A percentile compares a stretch with the other conserved stretches of the same genome.
Evolutionary conservation across 73 alveolate genomes (phyloP).

Genomic region (Paramecium pentaurelia): DNA sequence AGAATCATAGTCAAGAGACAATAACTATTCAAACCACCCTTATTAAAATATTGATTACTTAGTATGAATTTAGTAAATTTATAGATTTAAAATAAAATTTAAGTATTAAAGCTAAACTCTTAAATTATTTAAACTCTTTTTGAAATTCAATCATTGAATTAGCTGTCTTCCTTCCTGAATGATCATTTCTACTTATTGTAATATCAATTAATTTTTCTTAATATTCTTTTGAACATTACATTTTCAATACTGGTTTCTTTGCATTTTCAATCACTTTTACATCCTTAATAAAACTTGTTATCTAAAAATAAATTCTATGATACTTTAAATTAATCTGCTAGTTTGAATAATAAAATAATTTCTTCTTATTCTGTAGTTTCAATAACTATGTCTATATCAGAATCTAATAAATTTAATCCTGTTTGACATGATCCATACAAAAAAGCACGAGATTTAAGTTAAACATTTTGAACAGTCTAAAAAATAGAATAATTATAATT

Average conservation of each 20-base stretch:
- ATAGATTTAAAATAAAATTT: constrained; percentile 12
- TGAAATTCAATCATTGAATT: neutral
- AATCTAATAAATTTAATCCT: neutral
- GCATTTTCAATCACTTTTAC: constrained; percentile 28
- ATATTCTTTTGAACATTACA: neutral
- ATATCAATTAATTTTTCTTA: neutral
- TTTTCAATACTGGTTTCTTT: neutral
- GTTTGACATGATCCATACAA: constrained; percentile 33
- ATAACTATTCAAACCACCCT: constrained; percentile 47
- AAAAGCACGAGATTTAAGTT: neutral
- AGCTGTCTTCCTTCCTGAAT: neutral
- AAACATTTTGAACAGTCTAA: neutral
- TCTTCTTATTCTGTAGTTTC: neutral
- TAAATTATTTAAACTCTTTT: constrained; percentile 28
- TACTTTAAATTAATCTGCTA: neutral
- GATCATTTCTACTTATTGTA: neutral
- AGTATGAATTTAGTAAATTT: neutral
- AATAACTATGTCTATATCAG: constrained; percentile 25
- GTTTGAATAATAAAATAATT: neutral
- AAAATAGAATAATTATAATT: neutral
- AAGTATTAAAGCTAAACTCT: neutral
- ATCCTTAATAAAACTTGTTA: neutral
- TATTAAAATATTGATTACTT: neutral
- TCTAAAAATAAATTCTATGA: neutral
- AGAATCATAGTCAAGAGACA: neutral